Conservation (phyloP, 2,329 filamentous ascomycete species). For the Juglanconis juglandina region DNA sequence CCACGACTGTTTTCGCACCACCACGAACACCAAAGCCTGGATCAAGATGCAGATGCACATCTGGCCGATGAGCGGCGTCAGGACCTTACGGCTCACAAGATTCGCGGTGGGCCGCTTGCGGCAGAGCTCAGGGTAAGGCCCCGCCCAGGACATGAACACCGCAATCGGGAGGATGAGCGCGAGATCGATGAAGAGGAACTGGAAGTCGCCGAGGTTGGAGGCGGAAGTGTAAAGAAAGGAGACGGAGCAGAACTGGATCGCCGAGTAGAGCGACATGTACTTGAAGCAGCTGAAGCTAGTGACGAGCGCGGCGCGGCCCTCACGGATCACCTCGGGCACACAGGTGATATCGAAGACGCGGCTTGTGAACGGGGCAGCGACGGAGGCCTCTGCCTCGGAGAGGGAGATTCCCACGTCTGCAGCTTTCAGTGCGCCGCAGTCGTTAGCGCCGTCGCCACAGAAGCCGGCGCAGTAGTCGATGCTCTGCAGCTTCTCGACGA, state of each 20-base stretch:
- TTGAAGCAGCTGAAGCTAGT: slow-evolving; percentile 99
- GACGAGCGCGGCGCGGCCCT: slow-evolving; percentile 91
- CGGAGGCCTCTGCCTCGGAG: slow-evolving; percentile 94
- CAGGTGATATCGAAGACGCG: slow-evolving; percentile 95
- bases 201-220: slow-evolving; percentile 94
- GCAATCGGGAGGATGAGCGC: slow-evolving; percentile 91
- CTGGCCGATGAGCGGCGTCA: slow-evolving; percentile 84
- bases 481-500: slow-evolving; percentile 94
- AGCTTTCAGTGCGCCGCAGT: slow-evolving; percentile 93
- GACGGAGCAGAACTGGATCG: slow-evolving; percentile 98
- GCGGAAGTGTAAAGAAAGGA: slow-evolving; percentile 93
- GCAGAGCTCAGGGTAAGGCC: slow-evolving; percentile 71
- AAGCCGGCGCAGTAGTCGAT: slow-evolving; percentile 95
- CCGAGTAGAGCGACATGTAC: slow-evolving; percentile 98
- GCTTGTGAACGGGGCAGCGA: slow-evolving; percentile 96
- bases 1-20: slow-evolving; percentile 78
- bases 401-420: slow-evolving; percentile 96
- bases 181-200: slow-evolving; percentile 95
- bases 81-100: slow-evolving; percentile 86
- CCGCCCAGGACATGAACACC: slow-evolving; percentile 98
- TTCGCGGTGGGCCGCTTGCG: slow-evolving; percentile 87
- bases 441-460: slow-evolving; percentile 95
- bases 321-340: slow-evolving; percentile 87
- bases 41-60: slow-evolving; percentile 76
- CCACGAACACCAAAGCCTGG: slow-evolving; percentile 70